Conservation (phyloP, 495 filamentous ascomycete genomes). For the Tuber brumale region DNA sequence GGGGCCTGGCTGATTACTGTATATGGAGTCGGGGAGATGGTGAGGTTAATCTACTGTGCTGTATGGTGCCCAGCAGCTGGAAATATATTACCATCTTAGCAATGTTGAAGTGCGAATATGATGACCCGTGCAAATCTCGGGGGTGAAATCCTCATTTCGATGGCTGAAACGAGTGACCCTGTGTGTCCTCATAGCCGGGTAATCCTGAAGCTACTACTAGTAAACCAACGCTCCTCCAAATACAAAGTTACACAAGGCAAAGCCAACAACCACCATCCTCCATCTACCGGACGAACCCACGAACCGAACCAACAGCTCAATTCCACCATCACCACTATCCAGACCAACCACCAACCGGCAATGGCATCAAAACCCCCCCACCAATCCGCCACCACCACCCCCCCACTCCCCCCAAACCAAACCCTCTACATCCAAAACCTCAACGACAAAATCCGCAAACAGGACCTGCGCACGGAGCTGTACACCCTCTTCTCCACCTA, state of each 20-base stretch:
- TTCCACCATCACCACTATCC: constrained; percentile 6
- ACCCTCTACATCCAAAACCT: constrained; percentile 86
- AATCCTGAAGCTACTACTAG: background rate
- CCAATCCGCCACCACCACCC: constrained; percentile 11
- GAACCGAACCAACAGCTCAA: background rate
- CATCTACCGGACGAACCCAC: constrained; percentile 3
- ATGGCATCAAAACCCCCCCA: constrained; percentile 20
- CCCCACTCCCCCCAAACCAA: constrained; percentile 35
- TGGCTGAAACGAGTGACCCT: background rate
- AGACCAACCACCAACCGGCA: background rate
- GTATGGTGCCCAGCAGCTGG: background rate
- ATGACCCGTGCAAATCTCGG: background rate
- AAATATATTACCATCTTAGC: background rate
- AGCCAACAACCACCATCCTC: constrained; percentile 2
- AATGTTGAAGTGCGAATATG: background rate
- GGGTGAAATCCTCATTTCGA: background rate
- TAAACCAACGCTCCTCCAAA: background rate
- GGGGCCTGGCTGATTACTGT: background rate
- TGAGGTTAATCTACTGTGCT: background rate
- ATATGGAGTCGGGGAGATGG: background rate
- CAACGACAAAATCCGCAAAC: constrained; percentile 73
- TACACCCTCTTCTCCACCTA: constrained; percentile 93
- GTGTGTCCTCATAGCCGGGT: background rate
- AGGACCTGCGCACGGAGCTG: constrained; percentile 70
- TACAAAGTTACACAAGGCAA: background rate